Base-by-base conservation (phyloP, 2,329 filamentous ascomycete species). In the Pestalotiopsis sp. region DNA sequence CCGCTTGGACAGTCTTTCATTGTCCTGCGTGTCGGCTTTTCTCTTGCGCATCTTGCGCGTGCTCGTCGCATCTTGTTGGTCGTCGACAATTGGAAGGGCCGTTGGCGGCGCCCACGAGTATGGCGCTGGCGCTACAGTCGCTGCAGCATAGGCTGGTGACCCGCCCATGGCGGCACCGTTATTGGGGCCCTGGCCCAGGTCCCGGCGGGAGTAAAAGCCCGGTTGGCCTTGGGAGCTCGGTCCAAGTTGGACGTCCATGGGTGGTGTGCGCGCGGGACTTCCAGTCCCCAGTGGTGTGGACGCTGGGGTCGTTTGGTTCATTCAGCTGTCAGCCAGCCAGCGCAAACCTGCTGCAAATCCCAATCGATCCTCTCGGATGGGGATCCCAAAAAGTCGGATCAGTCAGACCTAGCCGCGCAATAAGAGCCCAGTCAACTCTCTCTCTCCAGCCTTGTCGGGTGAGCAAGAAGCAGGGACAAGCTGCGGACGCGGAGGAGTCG, bases 1-100 rank as follows among this genome's bases (percentile, higher is more conserved):
- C 72, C 92, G 88, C 83, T 98, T 98, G 61, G 92, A 92, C 71
- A 98, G 87, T 66, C 94, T 91, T 81, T 97, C 88, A 72, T 88
- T 90, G 75, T 88, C 85, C 70, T 88, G 87, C 14, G 80, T 78
- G 66, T 89, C 86, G 68, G 88, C 87, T 80, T 90, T 91, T 74
- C 89, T 82, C 81, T 91, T 91, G 75, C 84, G 82, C 73, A 75
- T 75, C n/a, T 73, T 77, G 59, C 77, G 76, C 70, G 69, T 64
- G 71, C 25, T 41, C 67, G 63, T 67, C 64, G 63, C 45, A 65
- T 57, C 11, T n/a, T 41, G 70, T 66, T 52, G 68, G 62, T 71
- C 68, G 49, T 59, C 64, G 66, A 11, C 56, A 68, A 64, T 41
- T 61, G 41, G 57, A 59, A 45, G 68, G 64, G 57, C 52, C 59